These are phyloP conservation scores for Calonectria pseudoturangicola DNA, from an alignment of 2,329 filamentous ascomycete genomes.

Conservation along the genomic window DNA sequence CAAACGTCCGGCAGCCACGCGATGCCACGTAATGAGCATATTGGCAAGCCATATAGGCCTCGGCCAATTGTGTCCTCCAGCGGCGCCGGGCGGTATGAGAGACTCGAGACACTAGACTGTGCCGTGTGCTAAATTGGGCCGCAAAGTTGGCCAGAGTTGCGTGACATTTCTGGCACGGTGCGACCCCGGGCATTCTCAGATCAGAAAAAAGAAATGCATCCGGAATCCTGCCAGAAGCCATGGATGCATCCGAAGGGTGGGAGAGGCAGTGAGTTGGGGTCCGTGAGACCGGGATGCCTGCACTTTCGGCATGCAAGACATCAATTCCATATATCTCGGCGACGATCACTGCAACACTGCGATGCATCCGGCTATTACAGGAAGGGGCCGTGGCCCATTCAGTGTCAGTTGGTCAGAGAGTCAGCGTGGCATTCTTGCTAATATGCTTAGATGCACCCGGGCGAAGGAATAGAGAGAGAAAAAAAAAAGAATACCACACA, in stretches of 20 bases:
- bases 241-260: slow-evolving; percentile 27
- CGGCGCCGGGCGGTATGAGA: slow-evolving; percentile 34
- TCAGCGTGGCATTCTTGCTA: slow-evolving; percentile 5
- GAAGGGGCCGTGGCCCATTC: neutral
- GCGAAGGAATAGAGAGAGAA: neutral
- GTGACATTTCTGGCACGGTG: slow-evolving; percentile 34
- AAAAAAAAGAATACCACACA: neutral
- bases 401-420: neutral
- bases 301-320: slow-evolving; percentile 28
- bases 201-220: slow-evolving; percentile 24
- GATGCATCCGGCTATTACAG: slow-evolving; percentile 7
- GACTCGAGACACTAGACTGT: slow-evolving; percentile 36
- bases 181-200: slow-evolving; percentile 23
- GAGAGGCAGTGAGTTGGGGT: slow-evolving; percentile 21
- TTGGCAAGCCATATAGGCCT: slow-evolving; percentile 38
- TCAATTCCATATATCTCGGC: slow-evolving; percentile 30
- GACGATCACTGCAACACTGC: slow-evolving; percentile 17
- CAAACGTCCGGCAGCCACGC: slow-evolving; percentile 48
- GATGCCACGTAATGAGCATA: slow-evolving; percentile 49
- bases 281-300: slow-evolving; percentile 27
- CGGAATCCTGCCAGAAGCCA: slow-evolving; percentile 30
- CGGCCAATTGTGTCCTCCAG: neutral
- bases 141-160: slow-evolving; percentile 25
- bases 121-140: slow-evolving; percentile 49
- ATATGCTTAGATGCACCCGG: slow-evolving; percentile 21